Evolutionary conservation across 805 yeast species (phyloP).

Genomic region (Danielozyma ontarioensis): DNA sequence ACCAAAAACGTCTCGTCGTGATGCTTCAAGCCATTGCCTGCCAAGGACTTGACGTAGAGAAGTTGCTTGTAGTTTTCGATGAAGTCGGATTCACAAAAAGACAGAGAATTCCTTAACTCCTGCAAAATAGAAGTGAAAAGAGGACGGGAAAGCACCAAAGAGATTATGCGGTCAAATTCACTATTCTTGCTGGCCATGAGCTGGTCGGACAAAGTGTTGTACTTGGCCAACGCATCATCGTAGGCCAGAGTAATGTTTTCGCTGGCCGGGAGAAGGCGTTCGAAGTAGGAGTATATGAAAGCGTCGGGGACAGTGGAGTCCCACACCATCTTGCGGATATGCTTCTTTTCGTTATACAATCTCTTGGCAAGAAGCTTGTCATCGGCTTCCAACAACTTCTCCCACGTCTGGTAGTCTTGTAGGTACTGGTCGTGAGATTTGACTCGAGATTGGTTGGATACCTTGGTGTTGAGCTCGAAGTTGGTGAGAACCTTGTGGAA

Average conservation of each 20-base stretch:
- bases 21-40: constrained; percentile 31
- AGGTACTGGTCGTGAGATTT: constrained; percentile 12
- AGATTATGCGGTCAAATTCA: constrained; percentile 27
- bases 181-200: constrained; percentile 25
- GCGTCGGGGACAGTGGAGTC: constrained; percentile 26
- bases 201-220: constrained; percentile 19
- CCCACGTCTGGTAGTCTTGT: constrained; percentile 25
- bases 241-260: constrained; percentile 15
- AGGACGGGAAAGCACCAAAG: constrained; percentile 22
- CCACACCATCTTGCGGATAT: constrained; percentile 33
- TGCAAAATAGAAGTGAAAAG: constrained; percentile 20
- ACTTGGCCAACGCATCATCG: constrained; percentile 15
- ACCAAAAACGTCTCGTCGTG: constrained; percentile 38
- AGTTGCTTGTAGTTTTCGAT: constrained; percentile 23
- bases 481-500: constrained; percentile 41
- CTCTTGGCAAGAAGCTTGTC: constrained; percentile 18
- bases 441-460: constrained; percentile 15
- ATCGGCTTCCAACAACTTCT: constrained; percentile 12
- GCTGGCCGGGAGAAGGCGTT: constrained; percentile 15
- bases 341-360: constrained; percentile 22
- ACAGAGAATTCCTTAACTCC: constrained; percentile 6
- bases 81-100: constrained; percentile 10
- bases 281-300: constrained; percentile 23
- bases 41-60: constrained; percentile 33
- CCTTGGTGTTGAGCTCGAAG: constrained; percentile 28